phyloP scores from a whole-genome alignment of 768 basidiomycete genomes.

The Suillus subalutaceus region DNA sequence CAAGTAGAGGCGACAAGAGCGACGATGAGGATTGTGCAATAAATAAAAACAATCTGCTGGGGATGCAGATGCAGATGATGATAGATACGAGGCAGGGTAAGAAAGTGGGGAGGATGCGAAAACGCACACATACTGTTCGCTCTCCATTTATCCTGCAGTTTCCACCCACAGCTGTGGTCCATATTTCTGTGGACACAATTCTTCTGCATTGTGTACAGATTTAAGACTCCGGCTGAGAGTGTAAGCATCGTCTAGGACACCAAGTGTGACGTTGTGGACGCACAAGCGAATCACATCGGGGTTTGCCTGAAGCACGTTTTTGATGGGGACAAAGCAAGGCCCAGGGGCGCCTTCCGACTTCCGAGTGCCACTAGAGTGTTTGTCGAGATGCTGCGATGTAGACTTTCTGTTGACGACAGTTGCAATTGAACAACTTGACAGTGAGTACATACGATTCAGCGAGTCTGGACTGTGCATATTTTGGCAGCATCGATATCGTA shows the following conservation, averaged over 20 bases:
- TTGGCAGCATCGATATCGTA: not conserved
- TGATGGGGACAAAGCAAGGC: slow-evolving; percentile 5
- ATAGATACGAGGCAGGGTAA: not conserved
- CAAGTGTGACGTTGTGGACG: not conserved
- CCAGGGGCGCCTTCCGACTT: not conserved
- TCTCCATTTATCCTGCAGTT: not conserved
- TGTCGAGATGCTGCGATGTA: not conserved
- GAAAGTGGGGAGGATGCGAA: not conserved
- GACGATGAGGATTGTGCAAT: not conserved
- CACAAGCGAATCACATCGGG: not conserved
- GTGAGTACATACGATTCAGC: not conserved
- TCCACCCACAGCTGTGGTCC: not conserved
- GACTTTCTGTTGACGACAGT: not conserved
- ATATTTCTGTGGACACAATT: not conserved
- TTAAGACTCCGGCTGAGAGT: not conserved
- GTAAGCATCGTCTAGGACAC: not conserved
- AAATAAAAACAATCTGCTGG: not conserved
- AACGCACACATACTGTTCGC: not conserved
- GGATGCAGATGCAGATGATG: not conserved
- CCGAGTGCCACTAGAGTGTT: not conserved
- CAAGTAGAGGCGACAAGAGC: not conserved
- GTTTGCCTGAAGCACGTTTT: slow-evolving; percentile 6
- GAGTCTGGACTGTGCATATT: not conserved
- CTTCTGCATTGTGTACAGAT: slow-evolving; percentile 6
- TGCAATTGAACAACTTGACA: not conserved